Evolutionary conservation across 129 eudicot species (phyloP).

Genomic region (Calendula officinalis): DNA sequence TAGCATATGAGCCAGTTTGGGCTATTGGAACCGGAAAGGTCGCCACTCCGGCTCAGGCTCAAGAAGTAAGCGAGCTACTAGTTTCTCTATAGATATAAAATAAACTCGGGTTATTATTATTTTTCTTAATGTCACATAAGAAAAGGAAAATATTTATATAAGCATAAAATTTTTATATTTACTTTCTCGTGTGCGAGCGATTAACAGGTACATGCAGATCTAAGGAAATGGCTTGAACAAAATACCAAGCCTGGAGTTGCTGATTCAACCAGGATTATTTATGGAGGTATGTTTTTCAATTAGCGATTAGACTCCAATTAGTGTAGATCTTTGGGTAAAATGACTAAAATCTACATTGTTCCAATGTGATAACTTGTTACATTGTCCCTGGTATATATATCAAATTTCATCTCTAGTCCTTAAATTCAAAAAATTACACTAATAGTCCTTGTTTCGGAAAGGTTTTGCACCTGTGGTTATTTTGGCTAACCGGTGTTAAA

Average conservation of each 20-base stretch:
- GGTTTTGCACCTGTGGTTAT: too few relatives aligned
- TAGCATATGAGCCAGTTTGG: slow-evolving; percentile 78
- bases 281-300: slow-evolving; percentile 47
- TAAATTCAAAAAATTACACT: too few relatives aligned
- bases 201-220: slow-evolving; percentile 53
- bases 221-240: slow-evolving; percentile 60
- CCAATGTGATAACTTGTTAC: too few relatives aligned
- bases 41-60: slow-evolving; percentile 66
- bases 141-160: too few relatives aligned
- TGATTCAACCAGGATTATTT: slow-evolving; percentile 57
- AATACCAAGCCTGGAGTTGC: slow-evolving; percentile 55
- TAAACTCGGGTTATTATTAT: neutral
- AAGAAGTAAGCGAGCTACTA: slow-evolving; percentile 46
- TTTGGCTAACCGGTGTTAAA: neutral
- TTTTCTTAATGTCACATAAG: too few relatives aligned
- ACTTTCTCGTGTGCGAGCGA: neutral
- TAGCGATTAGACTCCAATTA: too few relatives aligned
- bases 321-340: too few relatives aligned
- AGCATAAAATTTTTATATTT: too few relatives aligned
- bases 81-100: neutral
- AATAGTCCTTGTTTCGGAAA: too few relatives aligned
- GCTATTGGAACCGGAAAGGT: slow-evolving; percentile 79
- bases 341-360: too few relatives aligned
- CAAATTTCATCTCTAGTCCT: too few relatives aligned
- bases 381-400: too few relatives aligned